These are phyloP conservation scores for Hypholoma sublateritium DNA, from an alignment of 768 basidiomycete genomes.

Conservation along the genomic window DNA sequence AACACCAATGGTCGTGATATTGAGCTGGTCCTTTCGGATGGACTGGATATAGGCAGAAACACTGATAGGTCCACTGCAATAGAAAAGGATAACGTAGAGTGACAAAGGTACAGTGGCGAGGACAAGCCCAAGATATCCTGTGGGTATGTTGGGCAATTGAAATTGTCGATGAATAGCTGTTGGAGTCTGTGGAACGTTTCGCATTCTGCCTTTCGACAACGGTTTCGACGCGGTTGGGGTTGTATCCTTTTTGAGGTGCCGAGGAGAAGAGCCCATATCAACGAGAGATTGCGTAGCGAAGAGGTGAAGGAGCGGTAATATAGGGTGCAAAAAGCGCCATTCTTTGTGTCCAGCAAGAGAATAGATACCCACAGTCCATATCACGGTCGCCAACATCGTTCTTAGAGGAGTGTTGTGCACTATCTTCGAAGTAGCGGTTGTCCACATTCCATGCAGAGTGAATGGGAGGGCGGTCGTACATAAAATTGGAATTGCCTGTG, in stretches of 20 bases:
- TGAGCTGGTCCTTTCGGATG: constrained; percentile 48
- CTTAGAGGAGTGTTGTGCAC: constrained; percentile 29
- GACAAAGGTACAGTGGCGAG: constrained; percentile 58
- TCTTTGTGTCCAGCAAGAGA: constrained; percentile 93
- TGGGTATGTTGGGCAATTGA: constrained; percentile 32
- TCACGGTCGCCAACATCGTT: constrained; percentile 47
- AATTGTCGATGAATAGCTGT: constrained; percentile 7
- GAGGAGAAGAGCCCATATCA: constrained; percentile 30
- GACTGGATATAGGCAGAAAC: constrained; percentile 69
- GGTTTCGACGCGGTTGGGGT: not conserved
- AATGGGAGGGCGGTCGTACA: constrained; percentile 76
- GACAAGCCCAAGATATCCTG: constrained; percentile 39
- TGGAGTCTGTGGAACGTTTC: not conserved
- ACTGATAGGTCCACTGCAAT: constrained; percentile 76
- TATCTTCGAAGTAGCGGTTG: constrained; percentile 20
- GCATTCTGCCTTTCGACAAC: not conserved
- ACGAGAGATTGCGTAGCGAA: constrained; percentile 74
- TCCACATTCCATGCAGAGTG: constrained; percentile 58
- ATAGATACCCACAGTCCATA: constrained; percentile 68
- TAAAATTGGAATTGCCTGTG: constrained; percentile 83
- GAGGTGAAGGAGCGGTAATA: constrained; percentile 81
- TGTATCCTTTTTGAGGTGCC: not conserved
- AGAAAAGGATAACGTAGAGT: constrained; percentile 72
- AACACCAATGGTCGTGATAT: constrained; percentile 59
- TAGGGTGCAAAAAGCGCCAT: constrained; percentile 94